A percentile compares a stretch with the other conserved stretches of the same genome.
Conservation (phyloP, 1,139 yeast species). For the Sugiyamaella sp. region DNA sequence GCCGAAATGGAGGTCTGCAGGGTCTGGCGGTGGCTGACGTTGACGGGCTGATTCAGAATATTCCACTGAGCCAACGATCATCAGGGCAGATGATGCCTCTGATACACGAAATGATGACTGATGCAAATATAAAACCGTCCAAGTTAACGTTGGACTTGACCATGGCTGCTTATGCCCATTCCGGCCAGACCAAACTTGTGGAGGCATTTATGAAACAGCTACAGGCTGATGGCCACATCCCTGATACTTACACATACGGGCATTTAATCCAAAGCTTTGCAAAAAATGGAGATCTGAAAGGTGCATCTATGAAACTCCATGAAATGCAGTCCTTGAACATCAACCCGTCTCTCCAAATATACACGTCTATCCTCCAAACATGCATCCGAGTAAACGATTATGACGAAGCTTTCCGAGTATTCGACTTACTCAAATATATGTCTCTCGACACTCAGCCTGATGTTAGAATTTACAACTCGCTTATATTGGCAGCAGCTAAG, state of each 20-base stretch:
- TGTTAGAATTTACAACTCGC: conserved; percentile 64
- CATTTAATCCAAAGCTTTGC: conserved; percentile 49
- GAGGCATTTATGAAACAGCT: conserved; percentile 42
- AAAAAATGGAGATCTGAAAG: conserved; percentile 39
- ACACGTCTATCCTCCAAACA: conserved; percentile 66
- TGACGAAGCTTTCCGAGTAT: conserved; percentile 66
- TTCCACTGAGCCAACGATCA: conserved; percentile 38
- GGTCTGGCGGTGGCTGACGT: conserved; percentile 34
- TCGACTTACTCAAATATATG: conserved; percentile 83
- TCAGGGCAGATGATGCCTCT: conserved; percentile 23
- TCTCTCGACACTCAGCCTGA: conserved; percentile 69
- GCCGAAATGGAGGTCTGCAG: conserved; percentile 27
- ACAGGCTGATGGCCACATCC: conserved; percentile 42
- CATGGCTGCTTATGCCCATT: conserved; percentile 44
- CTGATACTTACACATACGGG: conserved; percentile 48
- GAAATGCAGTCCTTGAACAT: conserved; percentile 56
- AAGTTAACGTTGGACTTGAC: conserved; percentile 37
- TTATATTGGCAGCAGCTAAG: conserved; percentile 67
- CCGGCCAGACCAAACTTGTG: conserved; percentile 38
- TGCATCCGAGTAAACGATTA: conserved; percentile 59
- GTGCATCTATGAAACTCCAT: conserved; percentile 41
- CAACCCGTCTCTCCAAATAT: conserved; percentile 59
- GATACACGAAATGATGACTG: conserved; percentile 37
- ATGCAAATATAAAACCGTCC: conserved; percentile 32
- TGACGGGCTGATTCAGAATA: conserved; percentile 32